Evolutionary conservation across 2,329 filamentous ascomycete genomes (phyloP).

Genomic region (Xylaria sp.): DNA sequence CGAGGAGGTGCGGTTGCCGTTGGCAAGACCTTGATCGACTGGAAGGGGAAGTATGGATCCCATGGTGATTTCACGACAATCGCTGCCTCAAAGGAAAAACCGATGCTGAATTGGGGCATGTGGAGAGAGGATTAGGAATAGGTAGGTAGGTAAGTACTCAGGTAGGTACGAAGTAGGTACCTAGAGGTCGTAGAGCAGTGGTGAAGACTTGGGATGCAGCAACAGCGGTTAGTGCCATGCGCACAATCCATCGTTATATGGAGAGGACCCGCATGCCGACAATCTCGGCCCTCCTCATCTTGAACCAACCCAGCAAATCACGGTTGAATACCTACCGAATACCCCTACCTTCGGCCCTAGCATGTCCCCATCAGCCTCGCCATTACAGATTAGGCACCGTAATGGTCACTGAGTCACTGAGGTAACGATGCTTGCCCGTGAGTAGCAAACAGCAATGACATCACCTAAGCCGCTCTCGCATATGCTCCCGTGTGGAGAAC

Average conservation of each 20-base stretch:
- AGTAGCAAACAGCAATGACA: background rate
- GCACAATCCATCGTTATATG: background rate
- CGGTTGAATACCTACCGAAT: background rate
- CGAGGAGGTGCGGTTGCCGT: slow-evolving; percentile 8
- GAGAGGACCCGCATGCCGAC: slow-evolving; percentile 7
- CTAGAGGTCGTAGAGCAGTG: background rate
- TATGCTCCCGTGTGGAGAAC: background rate
- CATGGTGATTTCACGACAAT: slow-evolving; percentile 1
- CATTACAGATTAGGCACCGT: background rate
- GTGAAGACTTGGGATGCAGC: background rate
- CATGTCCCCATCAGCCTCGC: slow-evolving; percentile 12
- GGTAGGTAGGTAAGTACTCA: background rate
- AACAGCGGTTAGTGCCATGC: background rate
- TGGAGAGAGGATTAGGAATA: background rate
- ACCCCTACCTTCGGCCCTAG: background rate
- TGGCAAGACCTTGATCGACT: slow-evolving; percentile 8
- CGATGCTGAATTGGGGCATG: background rate
- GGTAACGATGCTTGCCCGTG: background rate
- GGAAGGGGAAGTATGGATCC: slow-evolving; percentile 6
- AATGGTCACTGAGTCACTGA: background rate
- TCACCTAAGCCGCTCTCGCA: background rate
- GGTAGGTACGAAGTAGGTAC: too few relatives aligned
- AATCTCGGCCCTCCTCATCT: slow-evolving; percentile 10
- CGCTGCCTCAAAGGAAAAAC: background rate
- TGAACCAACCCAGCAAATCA: slow-evolving; percentile 12